Base-by-base conservation (phyloP, 495 filamentous ascomycete species). In the Daldinia childiae region DNA sequence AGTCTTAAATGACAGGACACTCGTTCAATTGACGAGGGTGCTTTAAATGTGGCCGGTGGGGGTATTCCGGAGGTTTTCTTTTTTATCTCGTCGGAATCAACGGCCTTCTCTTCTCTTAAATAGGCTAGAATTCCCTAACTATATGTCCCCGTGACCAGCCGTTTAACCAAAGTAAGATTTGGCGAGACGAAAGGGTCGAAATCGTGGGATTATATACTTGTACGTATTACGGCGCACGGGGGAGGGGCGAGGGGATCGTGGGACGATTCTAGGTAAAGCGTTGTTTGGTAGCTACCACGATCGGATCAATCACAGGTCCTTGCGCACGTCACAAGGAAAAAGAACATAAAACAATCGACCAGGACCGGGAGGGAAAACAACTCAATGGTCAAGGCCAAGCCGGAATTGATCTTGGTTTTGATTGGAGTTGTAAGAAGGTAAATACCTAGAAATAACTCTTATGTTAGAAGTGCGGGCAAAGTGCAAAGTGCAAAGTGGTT, bases 141-240 rank as follows among this genome's bases (percentile, higher is more conserved):
- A 34, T 38, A 26, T 58, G 32, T 19, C 43, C 48, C 34, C 66
- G 62, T 55, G 30, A 59, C 62, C 26, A 63, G 36, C 21, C 15
- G 24, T 24, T 64, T 59, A 6, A 29, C 57, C 19, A 9, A 4
- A 26, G 32, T 30, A 41, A 26, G 24, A 62, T 61, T 36, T 11
- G 59, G 36, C 19, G 30, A n/a, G 54, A 34, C 4, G 39, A 45
- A 41, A 43, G 29, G 55, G 43, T 58, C 55, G 56, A 56, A 51
- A 21, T 48, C 69, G 69, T 52, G 59, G 69, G 58, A 72, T 72
- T 72, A 72, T 63, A 64, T 72, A 68, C 14, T 67, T 27, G 24
- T 29, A 54, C 12, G 63, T 54, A 62, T 24, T 61, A 58, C 51
- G 43, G 27, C 58, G 21, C 12, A 50, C 66, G 66, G 58, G 66